Evolutionary conservation across 306 rosid species (phyloP), one percentile per base, ranked within the genome.

Genomic region (Sechiopsis laciniata): DNA sequence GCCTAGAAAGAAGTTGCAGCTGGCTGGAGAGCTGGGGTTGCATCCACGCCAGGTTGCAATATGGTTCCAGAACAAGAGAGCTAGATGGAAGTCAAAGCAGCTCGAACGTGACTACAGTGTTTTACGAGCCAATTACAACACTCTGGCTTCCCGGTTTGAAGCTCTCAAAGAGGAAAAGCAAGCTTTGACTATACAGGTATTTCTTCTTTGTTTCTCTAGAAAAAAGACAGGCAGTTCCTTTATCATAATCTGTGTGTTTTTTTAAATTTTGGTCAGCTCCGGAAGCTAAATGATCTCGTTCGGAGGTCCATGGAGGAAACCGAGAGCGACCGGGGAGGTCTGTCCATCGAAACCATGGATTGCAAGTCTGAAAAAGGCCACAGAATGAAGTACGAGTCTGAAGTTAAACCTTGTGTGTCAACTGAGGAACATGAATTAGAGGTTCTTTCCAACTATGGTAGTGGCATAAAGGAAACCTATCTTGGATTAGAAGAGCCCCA

Each of bases 31-130:
- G 37, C 85, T 94, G 69, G 99, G 97, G 17, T 84, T 94, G 88
- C 95, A 94, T 58, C 96, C 97, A 16, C 78, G 96, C 37, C 95
- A 94, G 73, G 95, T 94, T 60, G 96, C 99, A 10, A 91, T 94
- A 19, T 94, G 99, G 96, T 94, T 94, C 73, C 99, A 91, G 85
- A 94, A 94, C 78, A 94, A 88, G 83, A 78, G 98, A 74, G 97
- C 97, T 73, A 85, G 97, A 22, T 90, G 94, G 94, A 93, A 90
- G 82, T 91, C 96, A 37, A 94, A 89, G 89, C 89, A 86, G 75
- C 89, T 94, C 2, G 92, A 91, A 76, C 70, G 82, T 59, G 95
- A 91, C 21, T 91, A 74, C 73, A 65, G 17, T 64, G 62, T 80
- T 20, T 83, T 94, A 55, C 83, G 72, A 75, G 55, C 82, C 77